A percentile compares a stretch with the other conserved stretches of the same genome.
Conservation (phyloP, 805 yeast species). For the Ogataea populi-albae region DNA sequence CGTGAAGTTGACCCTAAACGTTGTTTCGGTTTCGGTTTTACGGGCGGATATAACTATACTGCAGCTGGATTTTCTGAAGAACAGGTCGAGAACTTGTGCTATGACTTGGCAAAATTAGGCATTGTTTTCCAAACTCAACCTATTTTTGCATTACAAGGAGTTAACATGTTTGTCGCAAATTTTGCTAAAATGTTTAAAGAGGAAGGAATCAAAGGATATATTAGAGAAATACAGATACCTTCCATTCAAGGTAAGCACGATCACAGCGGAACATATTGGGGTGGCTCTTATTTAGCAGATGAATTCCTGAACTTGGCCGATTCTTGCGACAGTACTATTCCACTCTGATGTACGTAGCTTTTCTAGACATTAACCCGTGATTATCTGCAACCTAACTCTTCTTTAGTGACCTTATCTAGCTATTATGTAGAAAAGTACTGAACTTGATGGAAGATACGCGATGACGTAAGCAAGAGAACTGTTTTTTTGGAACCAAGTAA, state of each 20-base stretch:
- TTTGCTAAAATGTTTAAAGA: constrained; percentile 47
- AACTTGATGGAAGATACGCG: no score
- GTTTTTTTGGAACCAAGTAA: no score
- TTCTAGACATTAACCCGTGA: no score
- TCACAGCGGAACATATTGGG: constrained; percentile 22
- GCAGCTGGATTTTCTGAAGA: constrained; percentile 51
- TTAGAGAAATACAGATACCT: constrained; percentile 15
- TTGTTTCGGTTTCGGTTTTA: constrained; percentile 57
- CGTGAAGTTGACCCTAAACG: constrained; percentile 48
- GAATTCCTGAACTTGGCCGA: constrained; percentile 21
- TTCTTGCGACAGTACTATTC: constrained; percentile 15
- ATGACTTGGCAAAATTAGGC: constrained; percentile 54
- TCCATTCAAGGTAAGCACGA: constrained; percentile 14
- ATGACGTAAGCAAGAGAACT: no score
- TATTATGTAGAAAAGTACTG: no score
- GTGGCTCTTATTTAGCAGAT: constrained; percentile 21
- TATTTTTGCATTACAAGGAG: constrained; percentile 54
- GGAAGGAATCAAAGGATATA: constrained; percentile 51
- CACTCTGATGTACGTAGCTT: no score
- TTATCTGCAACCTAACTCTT: no score
- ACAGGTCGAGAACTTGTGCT: constrained; percentile 46
- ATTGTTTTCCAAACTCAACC: constrained; percentile 50
- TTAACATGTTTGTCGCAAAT: constrained; percentile 50
- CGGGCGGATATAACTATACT: constrained; percentile 62
- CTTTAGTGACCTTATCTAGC: no score